Conservation (phyloP, 257 asterid species). For the Lantana camara region DNA sequence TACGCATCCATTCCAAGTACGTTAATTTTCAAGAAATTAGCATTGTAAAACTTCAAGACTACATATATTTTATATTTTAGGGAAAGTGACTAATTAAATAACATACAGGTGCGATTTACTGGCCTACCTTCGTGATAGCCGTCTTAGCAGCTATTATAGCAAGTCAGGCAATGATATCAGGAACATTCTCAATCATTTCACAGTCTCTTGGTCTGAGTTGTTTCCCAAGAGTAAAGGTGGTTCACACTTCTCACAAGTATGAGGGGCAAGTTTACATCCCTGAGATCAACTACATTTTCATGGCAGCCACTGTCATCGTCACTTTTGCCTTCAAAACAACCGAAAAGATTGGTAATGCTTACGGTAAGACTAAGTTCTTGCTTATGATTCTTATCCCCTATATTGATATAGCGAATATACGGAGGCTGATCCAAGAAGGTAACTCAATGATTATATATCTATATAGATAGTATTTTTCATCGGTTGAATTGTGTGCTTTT, state of each 20-base stretch:
- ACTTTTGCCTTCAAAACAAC: conserved; percentile 59
- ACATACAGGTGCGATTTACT: conserved; percentile 50
- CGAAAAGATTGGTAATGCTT: conserved; percentile 64
- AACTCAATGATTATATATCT: too few relatives aligned
- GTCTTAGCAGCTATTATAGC: conserved; percentile 73
- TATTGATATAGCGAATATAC: too few relatives aligned
- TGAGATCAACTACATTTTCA: conserved; percentile 66
- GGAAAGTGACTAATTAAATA: too few relatives aligned
- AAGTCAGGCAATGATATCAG: conserved; percentile 86
- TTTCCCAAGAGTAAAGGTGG: conserved; percentile 71
- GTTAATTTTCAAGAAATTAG: too few relatives aligned
- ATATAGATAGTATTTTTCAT: too few relatives aligned
- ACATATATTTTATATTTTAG: too few relatives aligned
- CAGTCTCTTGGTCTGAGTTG: conserved; percentile 66
- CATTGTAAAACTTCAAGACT: too few relatives aligned
- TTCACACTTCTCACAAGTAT: conserved; percentile 67
- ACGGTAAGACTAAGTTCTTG: conserved; percentile 52
- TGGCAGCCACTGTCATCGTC: conserved; percentile 70
- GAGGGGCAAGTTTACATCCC: conserved; percentile 85
- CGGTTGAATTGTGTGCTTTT: too few relatives aligned
- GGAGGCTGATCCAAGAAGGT: too few relatives aligned
- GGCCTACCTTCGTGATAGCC: conserved; percentile 81
- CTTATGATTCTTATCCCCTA: neutral
- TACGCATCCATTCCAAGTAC: conserved; percentile 59
- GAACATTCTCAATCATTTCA: conserved; percentile 59